Evolutionary conservation across 257 asterid species (phyloP).

Genomic region (Rauvolfia tetraphylla): DNA sequence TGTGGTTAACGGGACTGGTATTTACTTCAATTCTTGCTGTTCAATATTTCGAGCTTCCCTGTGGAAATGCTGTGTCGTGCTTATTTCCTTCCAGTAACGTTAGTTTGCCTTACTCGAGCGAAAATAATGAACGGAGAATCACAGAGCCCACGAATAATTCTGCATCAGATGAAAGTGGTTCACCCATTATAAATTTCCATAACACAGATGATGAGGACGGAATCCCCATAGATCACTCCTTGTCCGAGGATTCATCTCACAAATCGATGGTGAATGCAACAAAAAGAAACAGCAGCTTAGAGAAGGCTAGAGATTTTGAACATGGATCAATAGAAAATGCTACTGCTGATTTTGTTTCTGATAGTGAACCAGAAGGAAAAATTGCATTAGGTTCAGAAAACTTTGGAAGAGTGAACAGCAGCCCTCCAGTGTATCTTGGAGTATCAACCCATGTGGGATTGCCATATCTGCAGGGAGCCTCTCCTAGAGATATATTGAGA

Average conservation of each 20-base stretch:
- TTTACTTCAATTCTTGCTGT: conserved; percentile 44
- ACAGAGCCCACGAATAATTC: neutral
- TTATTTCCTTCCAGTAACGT: conserved; percentile 22
- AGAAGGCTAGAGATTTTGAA: neutral
- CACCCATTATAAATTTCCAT: neutral
- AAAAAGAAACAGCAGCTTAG: neutral
- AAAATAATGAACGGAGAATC: conserved; percentile 6
- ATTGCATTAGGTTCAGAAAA: neutral
- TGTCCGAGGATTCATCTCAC: neutral
- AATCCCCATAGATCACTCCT: neutral
- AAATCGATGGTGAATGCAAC: neutral
- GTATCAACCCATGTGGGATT: no score
- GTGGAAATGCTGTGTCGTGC: conserved; percentile 39
- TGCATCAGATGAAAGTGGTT: neutral
- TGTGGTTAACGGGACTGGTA: conserved; percentile 45
- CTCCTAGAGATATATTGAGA: conserved; percentile 7
- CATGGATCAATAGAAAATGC: neutral
- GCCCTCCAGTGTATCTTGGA: no score
- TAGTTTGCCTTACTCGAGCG: conserved; percentile 15
- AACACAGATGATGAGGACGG: neutral
- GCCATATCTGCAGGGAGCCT: conserved; percentile 22
- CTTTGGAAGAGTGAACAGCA: neutral
- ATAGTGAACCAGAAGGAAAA: neutral
- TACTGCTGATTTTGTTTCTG: neutral
- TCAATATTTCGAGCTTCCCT: conserved; percentile 61